A percentile compares a stretch with the other conserved stretches of the same genome.
Evolutionary conservation across 2,329 filamentous ascomycete genomes (phyloP).

Genomic region (Cladosporium cucumerinum): DNA sequence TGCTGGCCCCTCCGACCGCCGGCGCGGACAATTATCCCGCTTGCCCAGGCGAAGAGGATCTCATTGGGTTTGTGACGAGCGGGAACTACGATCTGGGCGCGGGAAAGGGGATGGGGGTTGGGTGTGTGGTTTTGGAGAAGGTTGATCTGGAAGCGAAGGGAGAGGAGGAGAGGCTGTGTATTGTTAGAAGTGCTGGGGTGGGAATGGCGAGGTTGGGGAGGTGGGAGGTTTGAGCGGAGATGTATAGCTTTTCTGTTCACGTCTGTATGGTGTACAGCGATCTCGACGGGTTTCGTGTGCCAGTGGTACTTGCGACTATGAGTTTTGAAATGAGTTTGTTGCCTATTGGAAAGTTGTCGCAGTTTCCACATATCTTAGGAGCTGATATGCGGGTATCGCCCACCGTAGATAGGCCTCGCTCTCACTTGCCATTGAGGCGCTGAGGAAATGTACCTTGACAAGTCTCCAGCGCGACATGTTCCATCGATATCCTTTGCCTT

Average conservation of each 20-base stretch:
- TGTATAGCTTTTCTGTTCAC: not conserved
- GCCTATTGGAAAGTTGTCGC: not conserved
- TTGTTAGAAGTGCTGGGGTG: constrained; percentile 79
- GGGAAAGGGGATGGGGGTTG: constrained; percentile 73
- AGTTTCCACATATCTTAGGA: not conserved
- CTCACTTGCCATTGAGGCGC: not conserved
- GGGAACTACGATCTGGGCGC: constrained; percentile 78
- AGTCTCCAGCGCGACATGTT: not conserved
- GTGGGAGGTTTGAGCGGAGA: constrained; percentile 60
- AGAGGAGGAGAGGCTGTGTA: constrained; percentile 60
- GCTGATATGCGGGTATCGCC: not conserved
- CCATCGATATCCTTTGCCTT: too few relatives aligned
- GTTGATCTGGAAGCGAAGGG: constrained; percentile 39
- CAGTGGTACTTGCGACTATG: not conserved
- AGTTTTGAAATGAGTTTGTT: not conserved
- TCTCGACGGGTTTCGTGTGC: not conserved
- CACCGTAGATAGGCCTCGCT: not conserved
- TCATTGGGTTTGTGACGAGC: constrained; percentile 87
- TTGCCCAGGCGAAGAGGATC: constrained; percentile 69
- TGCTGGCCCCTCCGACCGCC: constrained; percentile 41
- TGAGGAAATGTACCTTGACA: not conserved
- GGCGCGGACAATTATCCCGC: constrained; percentile 52
- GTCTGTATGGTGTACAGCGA: not conserved
- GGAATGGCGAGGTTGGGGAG: constrained; percentile 71
- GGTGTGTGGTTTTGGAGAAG: constrained; percentile 61